phyloP scores from a whole-genome alignment of 108 stramenopile genomes.

The Cyclotella kingstonii region DNA sequence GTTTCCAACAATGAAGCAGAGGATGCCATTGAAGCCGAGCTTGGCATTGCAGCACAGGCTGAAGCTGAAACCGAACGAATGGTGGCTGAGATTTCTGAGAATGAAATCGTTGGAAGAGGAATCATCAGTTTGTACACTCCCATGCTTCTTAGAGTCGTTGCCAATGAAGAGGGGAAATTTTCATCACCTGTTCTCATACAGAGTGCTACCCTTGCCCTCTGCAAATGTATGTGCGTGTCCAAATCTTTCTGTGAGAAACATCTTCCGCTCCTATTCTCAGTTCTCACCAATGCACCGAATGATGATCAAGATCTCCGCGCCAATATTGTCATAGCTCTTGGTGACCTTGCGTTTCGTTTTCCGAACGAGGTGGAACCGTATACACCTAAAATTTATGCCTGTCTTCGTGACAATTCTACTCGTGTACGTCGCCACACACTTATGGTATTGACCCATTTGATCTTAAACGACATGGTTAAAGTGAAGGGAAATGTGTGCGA shows the following conservation, averaged over 20 bases:
- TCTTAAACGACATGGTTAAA: conserved; percentile 99
- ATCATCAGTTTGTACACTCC: conserved; percentile 84
- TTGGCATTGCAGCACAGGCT: conserved; percentile 76
- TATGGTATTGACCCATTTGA: conserved; percentile 96
- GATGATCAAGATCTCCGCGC: conserved; percentile 84
- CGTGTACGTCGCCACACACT: conserved; percentile 92
- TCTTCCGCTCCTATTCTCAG: conserved; percentile 91
- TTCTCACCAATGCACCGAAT: conserved; percentile 72
- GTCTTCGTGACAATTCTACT: conserved; percentile 87
- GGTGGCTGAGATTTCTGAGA: conserved; percentile 85
- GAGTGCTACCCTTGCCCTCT: conserved; percentile 84
- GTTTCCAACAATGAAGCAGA: conserved; percentile 46
- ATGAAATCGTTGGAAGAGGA: conserved; percentile 88
- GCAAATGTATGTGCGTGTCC: conserved; percentile 94
- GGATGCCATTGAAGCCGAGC: conserved; percentile 81
- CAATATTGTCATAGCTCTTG: conserved; percentile 93
- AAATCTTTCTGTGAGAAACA: conserved; percentile 88
- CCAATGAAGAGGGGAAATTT: conserved; percentile 73
- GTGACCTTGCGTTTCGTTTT: conserved; percentile 96
- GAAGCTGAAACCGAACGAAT: conserved; percentile 85
- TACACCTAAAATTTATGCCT: conserved; percentile 90
- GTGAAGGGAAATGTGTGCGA: conserved; percentile 95
- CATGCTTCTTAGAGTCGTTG: conserved; percentile 81
- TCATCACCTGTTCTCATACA: conserved; percentile 69
- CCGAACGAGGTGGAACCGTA: conserved; percentile 98